Evolutionary conservation across 2,329 filamentous ascomycete species (phyloP), one percentile per base, ranked within the genome.

Genomic region (Ophiosphaerella narmari): DNA sequence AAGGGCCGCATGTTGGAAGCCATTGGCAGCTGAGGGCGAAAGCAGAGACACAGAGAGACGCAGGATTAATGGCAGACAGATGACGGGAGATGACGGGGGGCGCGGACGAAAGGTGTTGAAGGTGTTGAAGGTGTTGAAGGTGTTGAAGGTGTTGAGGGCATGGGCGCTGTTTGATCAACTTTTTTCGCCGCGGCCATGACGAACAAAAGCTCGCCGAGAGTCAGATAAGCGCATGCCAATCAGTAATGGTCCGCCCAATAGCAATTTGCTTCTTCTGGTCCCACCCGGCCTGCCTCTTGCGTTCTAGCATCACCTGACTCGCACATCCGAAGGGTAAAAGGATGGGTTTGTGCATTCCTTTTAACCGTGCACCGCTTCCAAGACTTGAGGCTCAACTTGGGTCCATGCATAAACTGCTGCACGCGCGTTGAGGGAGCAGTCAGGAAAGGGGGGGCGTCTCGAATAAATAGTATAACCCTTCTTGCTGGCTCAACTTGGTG

Each of bases 1-100:
- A 72, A 52, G 29, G 70, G 69, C 59, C 72, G 68, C 70, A 73
- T 68, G 54, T 48, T 57, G 59, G 70, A 56, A 51, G 71, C 66
- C 67, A 73, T 73, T 70, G 67, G 26, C 26, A 29, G 7, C 26
- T 16, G 44, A 31, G 23, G 31, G 9, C 14, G 13, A 47, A 39
- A 43, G 55, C 57, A 44, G 44, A 21, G 18, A 4, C 18, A 21
- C 46, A 32, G 39, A 26, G 37, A 34, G 35, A 44, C 52, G 43
- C 43, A 45, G 21, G 33, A 35, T 32, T 52, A 54, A 60, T 55
- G 52, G 54, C 47, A 46, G 33, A 53, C 47, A 46, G 33, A 36
- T 31, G 13, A 39, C 31, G 24, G 34, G 38, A 14, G 48, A 50
- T 49, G 49, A 45, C 43, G 43, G 43, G 32, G 26, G 43, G 38